Base-by-base conservation (phyloP, 2,329 filamentous ascomycete species). In the Penicillium brevicompactum region DNA sequence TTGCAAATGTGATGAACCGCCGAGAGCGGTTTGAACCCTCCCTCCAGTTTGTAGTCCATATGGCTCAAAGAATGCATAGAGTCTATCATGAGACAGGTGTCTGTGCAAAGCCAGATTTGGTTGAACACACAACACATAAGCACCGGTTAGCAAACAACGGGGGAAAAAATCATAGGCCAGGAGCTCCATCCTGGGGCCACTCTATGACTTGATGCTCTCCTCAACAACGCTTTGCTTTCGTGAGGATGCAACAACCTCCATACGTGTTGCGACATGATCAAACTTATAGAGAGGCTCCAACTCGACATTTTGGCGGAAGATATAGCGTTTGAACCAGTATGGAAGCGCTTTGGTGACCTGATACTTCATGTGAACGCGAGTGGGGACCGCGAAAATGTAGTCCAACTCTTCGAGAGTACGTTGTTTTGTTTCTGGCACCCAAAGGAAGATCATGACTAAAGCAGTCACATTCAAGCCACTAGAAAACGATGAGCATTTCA, bases 361-460 rank as follows among this genome's bases (percentile, higher is more conserved):
- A 59, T 87, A 87, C 53, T 71, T 74, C 67, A 82, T 79, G 63
- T 84, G 85, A 48, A 76, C 79, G 21, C 79, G 72, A 6, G 82
- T 86, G 2, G 84, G 84, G 3, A 88, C 84, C 4, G 82, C 83
- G 65, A 82, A 82, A 56, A 80, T 75, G 56, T 80, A 80, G 58
- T 89, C 86, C 34, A 89, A 72, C 66, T 85, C 83, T 67, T 65
- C 69, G 9, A 76, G 66, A 2, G 82, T 84, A 31, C 78, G 77
- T 63, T 84, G 78, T 58, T 82, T 84, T 4, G 82, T 84, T 66
- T 84, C 82, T 1, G 81, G 82, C 0, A 84, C 71, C 67, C 80
- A 83, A 40, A 87, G 74, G 74, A 87, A 87, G 59, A 88, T 87
- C 76, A 89, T 82, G 22, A 84, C 55, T 14, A 87, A 76, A 0